Conservation (phyloP, 768 basidiomycete species). For the Rhodotorula graminis region DNA sequence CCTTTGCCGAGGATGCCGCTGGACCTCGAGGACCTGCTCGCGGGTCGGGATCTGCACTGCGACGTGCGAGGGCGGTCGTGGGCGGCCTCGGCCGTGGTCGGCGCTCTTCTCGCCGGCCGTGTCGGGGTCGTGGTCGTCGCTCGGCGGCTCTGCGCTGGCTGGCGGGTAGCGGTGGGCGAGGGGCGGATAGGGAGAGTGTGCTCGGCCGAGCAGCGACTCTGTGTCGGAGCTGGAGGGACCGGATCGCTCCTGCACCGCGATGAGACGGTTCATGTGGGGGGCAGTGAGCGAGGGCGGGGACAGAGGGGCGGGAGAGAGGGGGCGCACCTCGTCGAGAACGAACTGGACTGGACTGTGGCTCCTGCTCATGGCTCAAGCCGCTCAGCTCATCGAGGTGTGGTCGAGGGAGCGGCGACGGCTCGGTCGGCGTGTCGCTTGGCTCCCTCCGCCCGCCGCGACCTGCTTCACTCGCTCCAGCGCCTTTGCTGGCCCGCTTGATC, state of each 20-base stretch:
- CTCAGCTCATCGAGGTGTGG: background rate
- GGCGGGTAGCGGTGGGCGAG: background rate
- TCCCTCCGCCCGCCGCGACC: too few species aligned
- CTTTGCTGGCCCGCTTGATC: too few species aligned
- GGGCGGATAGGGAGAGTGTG: too few species aligned
- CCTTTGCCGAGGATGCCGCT: background rate
- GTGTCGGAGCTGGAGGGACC: background rate
- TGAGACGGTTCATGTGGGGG: background rate
- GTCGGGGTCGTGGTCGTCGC: too few species aligned
- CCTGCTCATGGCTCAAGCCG: background rate
- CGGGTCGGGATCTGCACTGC: background rate
- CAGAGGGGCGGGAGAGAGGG: background rate
- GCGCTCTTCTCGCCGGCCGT: background rate
- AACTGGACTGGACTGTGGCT: background rate
- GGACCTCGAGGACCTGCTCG: background rate
- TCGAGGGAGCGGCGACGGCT: too few species aligned
- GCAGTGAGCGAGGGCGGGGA: background rate
- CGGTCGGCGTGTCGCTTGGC: too few species aligned
- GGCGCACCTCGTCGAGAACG: conserved; percentile 26
- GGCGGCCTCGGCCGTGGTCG: too few species aligned
- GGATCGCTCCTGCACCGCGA: background rate
- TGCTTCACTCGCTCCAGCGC: too few species aligned
- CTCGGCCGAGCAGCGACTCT: background rate
- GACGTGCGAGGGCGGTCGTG: background rate
- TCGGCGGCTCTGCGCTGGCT: background rate